These are phyloP conservation scores for Penicillium frequentans DNA, from an alignment of 2,329 filamentous ascomycete genomes.

Conservation along the genomic window DNA sequence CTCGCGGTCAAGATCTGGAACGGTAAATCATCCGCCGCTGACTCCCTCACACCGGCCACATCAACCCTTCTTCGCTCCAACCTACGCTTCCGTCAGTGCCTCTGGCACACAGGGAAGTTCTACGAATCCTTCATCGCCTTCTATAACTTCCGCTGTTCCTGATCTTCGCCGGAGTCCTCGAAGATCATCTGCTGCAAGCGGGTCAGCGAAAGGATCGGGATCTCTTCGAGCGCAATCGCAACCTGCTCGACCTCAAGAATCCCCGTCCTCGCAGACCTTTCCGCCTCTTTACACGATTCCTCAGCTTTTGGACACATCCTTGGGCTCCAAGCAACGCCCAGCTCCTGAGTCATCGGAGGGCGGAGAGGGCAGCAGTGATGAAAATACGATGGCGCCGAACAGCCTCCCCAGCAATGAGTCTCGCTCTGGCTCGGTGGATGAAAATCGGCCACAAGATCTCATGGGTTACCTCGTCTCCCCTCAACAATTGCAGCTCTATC, in stretches of 20 bases:
- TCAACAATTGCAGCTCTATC: slow-evolving; percentile 43
- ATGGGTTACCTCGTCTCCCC: slow-evolving; percentile 49
- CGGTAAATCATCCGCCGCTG: slow-evolving; percentile 37
- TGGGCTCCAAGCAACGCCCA: slow-evolving; percentile 30
- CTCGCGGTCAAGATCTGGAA: slow-evolving; percentile 38
- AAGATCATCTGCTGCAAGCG: slow-evolving; percentile 45
- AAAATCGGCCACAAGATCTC: slow-evolving; percentile 43
- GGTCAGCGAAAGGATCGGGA: slow-evolving; percentile 41
- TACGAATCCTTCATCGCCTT: slow-evolving; percentile 50
- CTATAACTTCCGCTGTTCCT: slow-evolving; percentile 37
- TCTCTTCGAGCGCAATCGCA: slow-evolving; percentile 52
- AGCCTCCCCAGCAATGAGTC: slow-evolving; percentile 36
- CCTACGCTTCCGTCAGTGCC: slow-evolving; percentile 39
- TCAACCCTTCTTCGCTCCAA: slow-evolving; percentile 34
- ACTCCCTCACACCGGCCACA: slow-evolving; percentile 29
- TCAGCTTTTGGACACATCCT: slow-evolving; percentile 30
- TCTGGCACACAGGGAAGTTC: slow-evolving; percentile 38
- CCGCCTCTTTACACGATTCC: slow-evolving; percentile 34
- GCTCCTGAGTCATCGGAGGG: slow-evolving; percentile 35
- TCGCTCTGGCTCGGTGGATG: slow-evolving; percentile 36
- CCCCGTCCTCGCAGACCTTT: slow-evolving; percentile 32
- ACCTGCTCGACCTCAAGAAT: slow-evolving; percentile 46
- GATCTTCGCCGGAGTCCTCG: slow-evolving; percentile 47
- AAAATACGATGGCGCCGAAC: slow-evolving; percentile 30
- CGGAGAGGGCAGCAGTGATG: slow-evolving; percentile 33